phyloP scores from a whole-genome alignment of 345 rosid species.

The Camelina neglecta region DNA sequence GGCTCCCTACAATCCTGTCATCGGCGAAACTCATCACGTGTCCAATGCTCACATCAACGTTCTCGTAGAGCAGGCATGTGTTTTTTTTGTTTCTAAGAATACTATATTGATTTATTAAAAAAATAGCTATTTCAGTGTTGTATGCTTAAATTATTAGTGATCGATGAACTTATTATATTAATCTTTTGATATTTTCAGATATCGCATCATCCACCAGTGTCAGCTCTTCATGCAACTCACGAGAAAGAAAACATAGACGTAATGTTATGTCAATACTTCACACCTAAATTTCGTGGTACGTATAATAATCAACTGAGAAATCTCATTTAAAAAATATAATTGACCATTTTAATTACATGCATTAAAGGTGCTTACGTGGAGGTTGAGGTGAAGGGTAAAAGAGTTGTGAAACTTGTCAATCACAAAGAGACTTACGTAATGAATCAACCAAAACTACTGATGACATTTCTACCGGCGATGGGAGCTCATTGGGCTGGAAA shows the following conservation, averaged over 20 bases:
- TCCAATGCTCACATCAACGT: slow-evolving; percentile 68
- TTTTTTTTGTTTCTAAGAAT: not conserved
- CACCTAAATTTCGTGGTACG: slow-evolving; percentile 72
- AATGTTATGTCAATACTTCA: slow-evolving; percentile 65
- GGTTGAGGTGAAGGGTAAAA: slow-evolving; percentile 67
- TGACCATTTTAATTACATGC: not conserved
- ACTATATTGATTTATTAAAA: not conserved
- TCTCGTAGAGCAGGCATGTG: slow-evolving; percentile 70
- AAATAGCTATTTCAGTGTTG: not conserved
- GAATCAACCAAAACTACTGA: slow-evolving; percentile 72
- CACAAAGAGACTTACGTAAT: slow-evolving; percentile 71
- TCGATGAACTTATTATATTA: not conserved
- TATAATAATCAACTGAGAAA: too few relatives aligned
- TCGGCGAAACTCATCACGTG: slow-evolving; percentile 95
- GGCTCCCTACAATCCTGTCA: slow-evolving; percentile 82
- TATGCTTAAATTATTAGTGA: not conserved
- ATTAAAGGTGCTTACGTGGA: slow-evolving; percentile 65
- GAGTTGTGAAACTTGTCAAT: slow-evolving; percentile 60
- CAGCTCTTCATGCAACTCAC: slow-evolving; percentile 85
- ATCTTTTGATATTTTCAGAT: slow-evolving; percentile 49
- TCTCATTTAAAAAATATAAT: too few relatives aligned
- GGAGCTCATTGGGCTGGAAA: slow-evolving; percentile 71
- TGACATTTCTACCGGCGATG: slow-evolving; percentile 65
- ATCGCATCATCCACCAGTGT: slow-evolving; percentile 87
- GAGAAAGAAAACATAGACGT: slow-evolving; percentile 66